These are phyloP conservation scores for Gentiana macrophylla DNA, from an alignment of 257 asterid species.

Conservation along the genomic window DNA sequence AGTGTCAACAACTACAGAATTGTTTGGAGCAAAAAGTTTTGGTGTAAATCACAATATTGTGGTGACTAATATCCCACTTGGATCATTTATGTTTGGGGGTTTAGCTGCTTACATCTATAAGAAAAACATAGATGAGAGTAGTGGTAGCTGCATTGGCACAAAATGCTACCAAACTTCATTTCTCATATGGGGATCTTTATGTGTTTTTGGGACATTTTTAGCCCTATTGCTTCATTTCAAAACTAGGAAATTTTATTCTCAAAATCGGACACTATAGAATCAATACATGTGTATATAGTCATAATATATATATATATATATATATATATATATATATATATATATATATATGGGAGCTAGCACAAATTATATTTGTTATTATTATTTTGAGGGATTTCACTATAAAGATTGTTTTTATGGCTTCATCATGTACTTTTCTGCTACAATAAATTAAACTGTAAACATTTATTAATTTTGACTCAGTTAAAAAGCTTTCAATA, in stretches of 20 bases:
- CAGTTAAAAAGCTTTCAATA: too few species aligned
- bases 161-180: conserved; percentile 49
- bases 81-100: conserved; percentile 60
- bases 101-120: conserved; percentile 51
- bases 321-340: too few species aligned
- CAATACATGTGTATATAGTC: too few species aligned
- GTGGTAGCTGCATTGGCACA: conserved; percentile 34
- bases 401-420: too few species aligned
- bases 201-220: conserved; percentile 39
- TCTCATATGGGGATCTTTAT: conserved; percentile 48
- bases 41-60: conserved; percentile 64
- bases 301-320: too few species aligned
- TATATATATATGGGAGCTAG: too few species aligned
- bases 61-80: conserved; percentile 58
- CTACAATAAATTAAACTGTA: too few species aligned
- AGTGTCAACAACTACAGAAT: conserved; percentile 50
- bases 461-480: too few species aligned
- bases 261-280: background rate
- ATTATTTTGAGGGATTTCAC: too few species aligned
- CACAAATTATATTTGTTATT: too few species aligned
- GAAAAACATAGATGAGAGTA: conserved; percentile 6
- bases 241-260: conserved; percentile 27
- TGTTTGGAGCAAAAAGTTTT: conserved; percentile 53
- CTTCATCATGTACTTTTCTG: too few species aligned
- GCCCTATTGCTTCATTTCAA: conserved; percentile 40